A percentile compares a stretch with the other conserved stretches of the same genome.
Evolutionary conservation across 2,329 filamentous ascomycete genomes (phyloP).

Genomic region (Pseudogymnoascus sp.): DNA sequence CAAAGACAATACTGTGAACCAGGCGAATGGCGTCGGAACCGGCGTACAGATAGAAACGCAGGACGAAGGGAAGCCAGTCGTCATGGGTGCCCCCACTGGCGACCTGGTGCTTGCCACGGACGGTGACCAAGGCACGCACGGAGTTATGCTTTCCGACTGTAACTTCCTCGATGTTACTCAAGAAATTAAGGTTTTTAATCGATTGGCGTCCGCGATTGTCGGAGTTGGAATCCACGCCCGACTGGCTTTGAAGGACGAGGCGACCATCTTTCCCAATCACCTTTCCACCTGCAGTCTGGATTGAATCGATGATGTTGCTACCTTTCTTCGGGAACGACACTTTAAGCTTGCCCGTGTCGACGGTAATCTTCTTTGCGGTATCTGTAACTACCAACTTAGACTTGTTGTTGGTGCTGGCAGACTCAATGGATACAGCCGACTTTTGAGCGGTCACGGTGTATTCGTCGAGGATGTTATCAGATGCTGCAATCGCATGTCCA

Average conservation of each 20-base stretch:
- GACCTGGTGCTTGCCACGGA: slow-evolving; percentile 21
- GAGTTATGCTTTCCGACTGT: slow-evolving; percentile 38
- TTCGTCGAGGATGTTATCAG: slow-evolving; percentile 32
- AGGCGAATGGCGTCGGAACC: slow-evolving; percentile 47
- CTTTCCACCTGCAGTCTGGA: slow-evolving; percentile 16
- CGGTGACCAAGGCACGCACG: slow-evolving; percentile 40
- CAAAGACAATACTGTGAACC: slow-evolving; percentile 49
- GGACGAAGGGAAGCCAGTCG: slow-evolving; percentile 39
- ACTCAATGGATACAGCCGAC: slow-evolving; percentile 7
- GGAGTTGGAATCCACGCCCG: slow-evolving; percentile 34
- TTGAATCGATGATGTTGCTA: slow-evolving; percentile 15
- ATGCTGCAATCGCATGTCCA: slow-evolving; percentile 42
- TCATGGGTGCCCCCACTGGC: slow-evolving; percentile 28
- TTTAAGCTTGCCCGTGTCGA: slow-evolving; percentile 17
- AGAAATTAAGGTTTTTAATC: slow-evolving; percentile 39
- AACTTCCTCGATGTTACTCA: slow-evolving; percentile 44
- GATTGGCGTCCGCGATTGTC: slow-evolving; percentile 30
- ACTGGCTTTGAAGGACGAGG: slow-evolving; percentile 46
- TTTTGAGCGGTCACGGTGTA: slow-evolving; percentile 35
- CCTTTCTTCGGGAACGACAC: slow-evolving; percentile 18
- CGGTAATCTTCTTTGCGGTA: slow-evolving; percentile 10
- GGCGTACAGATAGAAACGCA: slow-evolving; percentile 53
- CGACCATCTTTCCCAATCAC: slow-evolving; percentile 32
- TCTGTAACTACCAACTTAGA: background rate
- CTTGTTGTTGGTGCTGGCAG: background rate